Evolutionary conservation across 2,329 filamentous ascomycete genomes (phyloP).

Genomic region (Pseudocercospora musae): DNA sequence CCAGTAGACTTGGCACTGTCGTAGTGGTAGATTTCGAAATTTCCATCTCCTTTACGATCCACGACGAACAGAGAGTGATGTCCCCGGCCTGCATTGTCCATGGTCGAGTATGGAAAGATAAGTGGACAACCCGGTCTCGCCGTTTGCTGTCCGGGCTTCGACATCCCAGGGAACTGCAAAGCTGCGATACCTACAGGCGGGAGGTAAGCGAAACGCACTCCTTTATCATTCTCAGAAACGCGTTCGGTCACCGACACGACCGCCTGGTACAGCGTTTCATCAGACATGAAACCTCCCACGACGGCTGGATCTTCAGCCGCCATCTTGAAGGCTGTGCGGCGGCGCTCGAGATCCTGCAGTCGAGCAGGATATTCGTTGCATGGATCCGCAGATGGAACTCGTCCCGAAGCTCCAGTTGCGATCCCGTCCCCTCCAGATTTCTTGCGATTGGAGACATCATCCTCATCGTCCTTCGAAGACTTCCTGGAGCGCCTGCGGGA

Average conservation of each 20-base stretch:
- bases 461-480: neutral
- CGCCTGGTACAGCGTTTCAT: conserved; percentile 1
- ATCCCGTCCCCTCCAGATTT: neutral
- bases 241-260: conserved; percentile 5
- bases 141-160: neutral
- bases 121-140: neutral
- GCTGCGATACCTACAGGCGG: neutral
- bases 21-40: conserved; percentile 2
- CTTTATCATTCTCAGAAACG: neutral
- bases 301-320: neutral
- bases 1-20: neutral
- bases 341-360: neutral
- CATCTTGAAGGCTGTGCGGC: neutral
- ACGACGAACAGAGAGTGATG: conserved; percentile 1
- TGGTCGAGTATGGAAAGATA: neutral
- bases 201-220: neutral
- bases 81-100: neutral
- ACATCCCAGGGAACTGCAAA: neutral
- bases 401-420: neutral
- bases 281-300: neutral
- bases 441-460: neutral
- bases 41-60: neutral
- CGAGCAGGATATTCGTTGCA: neutral
- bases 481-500: neutral
- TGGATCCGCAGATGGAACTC: neutral